These are phyloP conservation scores for Ascomycota sp. DNA, from an alignment of 2,329 filamentous ascomycete species.

Conservation along the genomic window DNA sequence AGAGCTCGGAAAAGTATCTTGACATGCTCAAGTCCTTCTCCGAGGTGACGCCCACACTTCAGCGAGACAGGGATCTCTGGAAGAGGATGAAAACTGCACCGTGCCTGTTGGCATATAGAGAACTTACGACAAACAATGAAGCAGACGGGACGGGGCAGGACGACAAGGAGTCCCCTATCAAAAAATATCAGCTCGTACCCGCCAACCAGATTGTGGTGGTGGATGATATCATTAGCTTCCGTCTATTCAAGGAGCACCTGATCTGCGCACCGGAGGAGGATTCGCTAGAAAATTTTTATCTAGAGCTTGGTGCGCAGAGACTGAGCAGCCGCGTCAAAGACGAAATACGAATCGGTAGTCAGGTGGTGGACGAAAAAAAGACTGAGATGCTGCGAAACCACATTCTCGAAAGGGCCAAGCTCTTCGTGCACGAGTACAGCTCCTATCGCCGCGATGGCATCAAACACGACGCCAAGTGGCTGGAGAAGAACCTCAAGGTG, in stretches of 20 bases:
- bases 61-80: constrained; percentile 61
- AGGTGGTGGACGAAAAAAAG: constrained; percentile 44
- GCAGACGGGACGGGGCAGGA: constrained; percentile 28
- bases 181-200: constrained; percentile 57
- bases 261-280: constrained; percentile 86
- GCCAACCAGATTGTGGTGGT: constrained; percentile 57
- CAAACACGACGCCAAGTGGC: constrained; percentile 73
- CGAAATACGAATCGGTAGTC: constrained; percentile 49
- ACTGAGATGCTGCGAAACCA: constrained; percentile 55
- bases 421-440: constrained; percentile 64
- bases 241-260: constrained; percentile 67
- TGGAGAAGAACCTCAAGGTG: constrained; percentile 68
- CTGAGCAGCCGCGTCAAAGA: constrained; percentile 64
- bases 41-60: constrained; percentile 47
- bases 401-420: constrained; percentile 68
- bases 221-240: constrained; percentile 78
- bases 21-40: constrained; percentile 64
- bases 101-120: constrained; percentile 69
- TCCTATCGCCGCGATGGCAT: constrained; percentile 58
- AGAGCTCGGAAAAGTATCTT: constrained; percentile 70
- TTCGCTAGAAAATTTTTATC: constrained; percentile 63
- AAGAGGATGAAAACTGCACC: constrained; percentile 52
- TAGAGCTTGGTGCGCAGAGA: constrained; percentile 54
- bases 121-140: constrained; percentile 31
- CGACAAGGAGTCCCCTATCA: constrained; percentile 40